These are phyloP conservation scores for Sugiyamaella novakii DNA, from an alignment of 1,139 yeast genomes.

Conservation along the genomic window DNA sequence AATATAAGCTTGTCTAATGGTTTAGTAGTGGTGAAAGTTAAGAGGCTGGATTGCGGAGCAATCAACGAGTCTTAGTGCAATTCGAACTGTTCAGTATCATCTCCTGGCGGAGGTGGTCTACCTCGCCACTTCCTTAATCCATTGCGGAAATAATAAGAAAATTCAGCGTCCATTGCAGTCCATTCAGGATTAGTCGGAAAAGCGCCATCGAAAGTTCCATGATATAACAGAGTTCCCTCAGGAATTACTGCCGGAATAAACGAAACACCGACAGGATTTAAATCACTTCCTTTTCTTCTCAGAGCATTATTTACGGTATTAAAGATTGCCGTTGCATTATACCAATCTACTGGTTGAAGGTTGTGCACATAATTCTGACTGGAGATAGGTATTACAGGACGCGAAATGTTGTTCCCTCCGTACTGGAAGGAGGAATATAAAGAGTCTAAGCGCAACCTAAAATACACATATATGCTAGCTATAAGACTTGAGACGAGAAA, in stretches of 20 bases:
- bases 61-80: no score
- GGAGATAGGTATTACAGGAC: neutral
- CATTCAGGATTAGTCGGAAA: constrained; percentile 54
- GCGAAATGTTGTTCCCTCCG: neutral
- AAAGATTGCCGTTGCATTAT: constrained; percentile 56
- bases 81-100: no score
- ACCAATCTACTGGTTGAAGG: constrained; percentile 41
- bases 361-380: neutral
- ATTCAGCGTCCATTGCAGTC: constrained; percentile 61
- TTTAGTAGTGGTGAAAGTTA: constrained; percentile 49
- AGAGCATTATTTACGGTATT: constrained; percentile 54
- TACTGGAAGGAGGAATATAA: neutral
- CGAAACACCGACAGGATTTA: constrained; percentile 57
- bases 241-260: constrained; percentile 60
- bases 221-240: constrained; percentile 56
- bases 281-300: constrained; percentile 52
- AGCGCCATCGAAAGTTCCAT: constrained; percentile 50
- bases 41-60: no score
- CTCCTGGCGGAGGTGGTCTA: constrained; percentile 1
- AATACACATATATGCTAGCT: neutral
- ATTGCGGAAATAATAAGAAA: constrained; percentile 51
- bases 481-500: neutral
- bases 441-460: neutral
- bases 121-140: constrained; percentile 17
- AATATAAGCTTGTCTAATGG: constrained; percentile 52